Conservation (phyloP, 192 early-diverging fungal genomes). For the Linnemannia hyalina region DNA sequence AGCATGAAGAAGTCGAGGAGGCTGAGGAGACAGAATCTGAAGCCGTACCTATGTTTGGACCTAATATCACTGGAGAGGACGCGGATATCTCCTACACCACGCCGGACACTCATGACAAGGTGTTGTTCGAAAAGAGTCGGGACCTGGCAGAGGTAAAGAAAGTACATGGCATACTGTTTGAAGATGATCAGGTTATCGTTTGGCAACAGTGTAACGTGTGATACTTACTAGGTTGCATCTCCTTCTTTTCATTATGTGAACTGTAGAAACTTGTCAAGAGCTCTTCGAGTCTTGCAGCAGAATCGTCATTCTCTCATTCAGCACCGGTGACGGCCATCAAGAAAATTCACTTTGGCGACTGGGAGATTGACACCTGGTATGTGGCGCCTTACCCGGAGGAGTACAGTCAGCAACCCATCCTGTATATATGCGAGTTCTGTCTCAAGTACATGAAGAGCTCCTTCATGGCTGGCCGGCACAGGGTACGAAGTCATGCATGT, state of each 20-base stretch:
- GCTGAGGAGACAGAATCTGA: conserved; percentile 29
- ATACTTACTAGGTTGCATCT: not conserved
- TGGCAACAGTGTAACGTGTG: not conserved
- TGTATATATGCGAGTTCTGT: conserved; percentile 98
- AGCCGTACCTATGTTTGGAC: conserved; percentile 57
- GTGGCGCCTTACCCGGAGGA: conserved; percentile 96
- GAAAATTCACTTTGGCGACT: conserved; percentile 85
- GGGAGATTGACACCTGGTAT: conserved; percentile 95
- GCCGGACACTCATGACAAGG: conserved; percentile 66
- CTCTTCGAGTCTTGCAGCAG: not conserved
- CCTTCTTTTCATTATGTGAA: not conserved
- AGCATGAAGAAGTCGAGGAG: conserved; percentile 21
- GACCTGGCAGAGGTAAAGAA: conserved; percentile 51
- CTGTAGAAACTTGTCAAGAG: conserved; percentile 18
- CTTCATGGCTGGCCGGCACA: conserved; percentile 85
- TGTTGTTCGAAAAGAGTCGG: conserved; percentile 66
- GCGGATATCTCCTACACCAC: conserved; percentile 66
- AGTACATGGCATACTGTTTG: too few species aligned
- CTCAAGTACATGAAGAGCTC: conserved; percentile 97
- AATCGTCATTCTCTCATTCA: conserved; percentile 27
- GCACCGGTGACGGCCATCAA: conserved; percentile 67
- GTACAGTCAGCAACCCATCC: conserved; percentile 81
- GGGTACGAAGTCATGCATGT: conserved; percentile 52
- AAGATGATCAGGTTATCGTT: not conserved
- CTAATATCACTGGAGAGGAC: conserved; percentile 64